Evolutionary conservation across 1,284 basidiomycete species (phyloP).

Genomic region (Termitomyces sp.): DNA sequence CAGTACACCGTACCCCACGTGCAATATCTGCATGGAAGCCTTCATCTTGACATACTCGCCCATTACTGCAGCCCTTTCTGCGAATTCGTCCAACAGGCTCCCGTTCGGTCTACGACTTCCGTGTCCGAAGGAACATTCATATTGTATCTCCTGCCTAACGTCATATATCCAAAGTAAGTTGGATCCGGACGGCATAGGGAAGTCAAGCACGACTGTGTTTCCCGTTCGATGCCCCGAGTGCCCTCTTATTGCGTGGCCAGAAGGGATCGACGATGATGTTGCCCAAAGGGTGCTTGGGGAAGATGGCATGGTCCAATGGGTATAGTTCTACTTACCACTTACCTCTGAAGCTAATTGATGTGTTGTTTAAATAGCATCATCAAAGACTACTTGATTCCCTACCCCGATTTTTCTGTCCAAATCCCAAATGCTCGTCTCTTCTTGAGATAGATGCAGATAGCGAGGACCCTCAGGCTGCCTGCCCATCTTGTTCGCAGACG

Average conservation of each 20-base stretch:
- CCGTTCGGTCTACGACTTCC: conserved; percentile 34
- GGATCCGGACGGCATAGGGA: conserved; percentile 30
- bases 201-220: conserved; percentile 29
- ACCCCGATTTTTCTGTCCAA: conserved; percentile 36
- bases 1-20: conserved; percentile 20
- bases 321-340: conserved; percentile 14
- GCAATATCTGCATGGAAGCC: conserved; percentile 38
- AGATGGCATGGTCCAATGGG: conserved; percentile 34
- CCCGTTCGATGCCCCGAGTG: conserved; percentile 40
- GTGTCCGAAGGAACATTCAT: conserved; percentile 33
- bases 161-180: conserved; percentile 34
- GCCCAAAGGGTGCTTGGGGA: conserved; percentile 30
- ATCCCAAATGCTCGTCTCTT: conserved; percentile 34
- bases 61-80: conserved; percentile 28
- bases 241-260: conserved; percentile 26
- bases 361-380: conserved; percentile 25
- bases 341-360: neutral
- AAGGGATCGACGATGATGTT: conserved; percentile 33
- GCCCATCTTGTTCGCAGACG: conserved; percentile 29
- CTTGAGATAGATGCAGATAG: conserved; percentile 34
- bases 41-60: conserved; percentile 34
- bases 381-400: conserved; percentile 35
- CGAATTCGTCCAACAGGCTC: conserved; percentile 32
- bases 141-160: conserved; percentile 34
- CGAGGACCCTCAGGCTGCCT: conserved; percentile 31